A percentile compares a stretch with the other conserved stretches of the same genome.
Evolutionary conservation across 139 green algal genomes (phyloP).

Genomic region (Chlamydomonas incerta): DNA sequence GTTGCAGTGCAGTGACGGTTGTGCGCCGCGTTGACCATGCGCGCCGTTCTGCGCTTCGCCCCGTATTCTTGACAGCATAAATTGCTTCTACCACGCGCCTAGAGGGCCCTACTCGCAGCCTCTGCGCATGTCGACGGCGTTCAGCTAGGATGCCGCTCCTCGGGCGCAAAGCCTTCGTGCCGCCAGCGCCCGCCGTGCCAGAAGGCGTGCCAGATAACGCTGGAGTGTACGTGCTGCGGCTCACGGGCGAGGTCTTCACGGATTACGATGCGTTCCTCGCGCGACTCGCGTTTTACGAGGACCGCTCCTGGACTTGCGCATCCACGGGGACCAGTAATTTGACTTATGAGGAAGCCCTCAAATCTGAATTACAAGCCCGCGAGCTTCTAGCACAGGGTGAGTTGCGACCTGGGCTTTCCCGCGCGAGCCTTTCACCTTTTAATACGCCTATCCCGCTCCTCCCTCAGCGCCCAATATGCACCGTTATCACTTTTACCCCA

Average conservation of each 20-base stretch:
- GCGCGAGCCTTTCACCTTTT: no score
- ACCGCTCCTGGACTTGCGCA: slow-evolving; percentile 71
- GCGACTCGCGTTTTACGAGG: slow-evolving; percentile 62
- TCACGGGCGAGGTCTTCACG: slow-evolving; percentile 74
- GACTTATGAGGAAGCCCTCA: slow-evolving; percentile 81
- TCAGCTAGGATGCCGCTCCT: slow-evolving; percentile 49
- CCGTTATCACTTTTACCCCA: slow-evolving; percentile 29
- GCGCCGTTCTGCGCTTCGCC: no score
- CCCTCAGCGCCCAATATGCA: no score
- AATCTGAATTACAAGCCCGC: slow-evolving; percentile 6
- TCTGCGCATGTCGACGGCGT: no score
- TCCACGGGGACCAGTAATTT: slow-evolving; percentile 64
- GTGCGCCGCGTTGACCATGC: no score
- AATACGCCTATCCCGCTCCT: no score
- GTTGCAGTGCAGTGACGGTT: no score
- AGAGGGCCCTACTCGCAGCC: no score
- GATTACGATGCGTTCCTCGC: slow-evolving; percentile 71
- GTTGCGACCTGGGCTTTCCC: not conserved
- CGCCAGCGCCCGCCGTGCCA: not conserved
- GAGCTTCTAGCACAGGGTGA: slow-evolving; percentile 4
- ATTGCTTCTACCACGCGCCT: no score
- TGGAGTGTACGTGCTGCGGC: slow-evolving; percentile 66
- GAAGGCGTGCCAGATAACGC: slow-evolving; percentile 18
- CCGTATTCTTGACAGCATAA: no score
- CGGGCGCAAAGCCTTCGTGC: slow-evolving; percentile 38